Conservation (phyloP, 352 stramenopile genomes). For the Phytophthora tentaculata region DNA sequence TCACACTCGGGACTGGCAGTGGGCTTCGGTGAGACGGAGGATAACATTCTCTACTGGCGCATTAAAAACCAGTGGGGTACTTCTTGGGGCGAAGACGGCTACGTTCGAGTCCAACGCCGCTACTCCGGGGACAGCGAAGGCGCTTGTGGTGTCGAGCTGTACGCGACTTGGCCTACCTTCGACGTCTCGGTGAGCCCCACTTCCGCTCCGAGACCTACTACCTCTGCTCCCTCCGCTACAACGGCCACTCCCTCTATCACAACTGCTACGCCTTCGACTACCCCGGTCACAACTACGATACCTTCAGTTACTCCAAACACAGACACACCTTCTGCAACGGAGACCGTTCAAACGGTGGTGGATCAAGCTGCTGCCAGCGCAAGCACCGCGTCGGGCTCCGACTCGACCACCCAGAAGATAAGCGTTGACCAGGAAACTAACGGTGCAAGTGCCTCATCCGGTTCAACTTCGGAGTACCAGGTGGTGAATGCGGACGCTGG, state of each 20-base stretch:
- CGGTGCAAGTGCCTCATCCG: constrained; percentile 11
- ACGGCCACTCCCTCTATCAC: constrained; percentile 15
- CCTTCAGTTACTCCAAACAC: constrained; percentile 5
- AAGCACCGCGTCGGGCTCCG: constrained; percentile 9
- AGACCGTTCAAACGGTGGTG: constrained; percentile 8
- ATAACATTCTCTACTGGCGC: constrained; percentile 57
- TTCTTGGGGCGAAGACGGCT: constrained; percentile 71
- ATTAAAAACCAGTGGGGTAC: constrained; percentile 83
- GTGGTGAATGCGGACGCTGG: constrained; percentile 3
- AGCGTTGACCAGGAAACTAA: constrained; percentile 8
- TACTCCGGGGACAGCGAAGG: constrained; percentile 53
- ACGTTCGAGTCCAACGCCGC: constrained; percentile 66
- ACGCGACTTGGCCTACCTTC: constrained; percentile 62
- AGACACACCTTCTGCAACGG: constrained; percentile 19
- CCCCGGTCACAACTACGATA: constrained; percentile 2
- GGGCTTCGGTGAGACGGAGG: constrained; percentile 62
- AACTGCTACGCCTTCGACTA: constrained; percentile 13
- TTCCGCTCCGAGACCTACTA: constrained; percentile 12
- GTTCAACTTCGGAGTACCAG: constrained; percentile 14
- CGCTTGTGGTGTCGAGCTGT: constrained; percentile 65
- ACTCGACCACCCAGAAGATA: constrained; percentile 16
- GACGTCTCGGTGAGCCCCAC: constrained; percentile 27
- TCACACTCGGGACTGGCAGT: constrained; percentile 66
- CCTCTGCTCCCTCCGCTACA: constrained; percentile 12
- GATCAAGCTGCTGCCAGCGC: constrained; percentile 9